phyloP scores from a whole-genome alignment of 768 basidiomycete species.

The Leccinum variicolor region DNA sequence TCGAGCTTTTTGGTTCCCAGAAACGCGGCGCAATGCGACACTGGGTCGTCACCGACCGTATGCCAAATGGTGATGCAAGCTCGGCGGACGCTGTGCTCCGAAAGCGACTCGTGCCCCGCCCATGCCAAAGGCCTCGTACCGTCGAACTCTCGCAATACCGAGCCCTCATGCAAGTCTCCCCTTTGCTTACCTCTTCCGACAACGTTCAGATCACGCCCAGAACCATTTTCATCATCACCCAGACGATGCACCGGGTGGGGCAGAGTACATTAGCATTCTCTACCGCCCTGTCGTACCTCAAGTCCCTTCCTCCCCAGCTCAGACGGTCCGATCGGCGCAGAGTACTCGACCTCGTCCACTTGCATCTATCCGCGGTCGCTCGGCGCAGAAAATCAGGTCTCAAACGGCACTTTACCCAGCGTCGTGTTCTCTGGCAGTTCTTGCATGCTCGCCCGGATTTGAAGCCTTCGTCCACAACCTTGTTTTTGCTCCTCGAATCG shows the following conservation, averaged over 20 bases:
- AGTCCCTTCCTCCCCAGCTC: constrained; percentile 43
- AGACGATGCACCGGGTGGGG: constrained; percentile 42
- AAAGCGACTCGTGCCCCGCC: constrained; percentile 16
- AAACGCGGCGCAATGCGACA: constrained; percentile 34
- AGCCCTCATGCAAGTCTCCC: constrained; percentile 41
- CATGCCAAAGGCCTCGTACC: constrained; percentile 8
- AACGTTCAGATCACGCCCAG: constrained; percentile 37
- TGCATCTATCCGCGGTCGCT: constrained; percentile 40
- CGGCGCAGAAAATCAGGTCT: constrained; percentile 36
- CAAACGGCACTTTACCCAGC: constrained; percentile 41
- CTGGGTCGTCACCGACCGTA: constrained; percentile 9
- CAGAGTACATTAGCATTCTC: constrained; percentile 38
- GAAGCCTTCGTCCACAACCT: constrained; percentile 54
- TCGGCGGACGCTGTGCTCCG: background rate
- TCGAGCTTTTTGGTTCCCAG: constrained; percentile 53
- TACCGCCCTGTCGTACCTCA: constrained; percentile 49
- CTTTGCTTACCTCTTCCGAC: constrained; percentile 34
- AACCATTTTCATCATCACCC: constrained; percentile 44
- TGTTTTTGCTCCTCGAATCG: constrained; percentile 55
- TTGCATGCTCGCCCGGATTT: constrained; percentile 46
- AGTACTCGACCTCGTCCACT: constrained; percentile 50
- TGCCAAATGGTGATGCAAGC: background rate
- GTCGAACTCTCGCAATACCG: constrained; percentile 30
- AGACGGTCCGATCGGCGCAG: constrained; percentile 30
- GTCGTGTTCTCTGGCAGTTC: constrained; percentile 43